Conservation (phyloP, 73 alveolate species). For the Durusdinium trenchii region DNA sequence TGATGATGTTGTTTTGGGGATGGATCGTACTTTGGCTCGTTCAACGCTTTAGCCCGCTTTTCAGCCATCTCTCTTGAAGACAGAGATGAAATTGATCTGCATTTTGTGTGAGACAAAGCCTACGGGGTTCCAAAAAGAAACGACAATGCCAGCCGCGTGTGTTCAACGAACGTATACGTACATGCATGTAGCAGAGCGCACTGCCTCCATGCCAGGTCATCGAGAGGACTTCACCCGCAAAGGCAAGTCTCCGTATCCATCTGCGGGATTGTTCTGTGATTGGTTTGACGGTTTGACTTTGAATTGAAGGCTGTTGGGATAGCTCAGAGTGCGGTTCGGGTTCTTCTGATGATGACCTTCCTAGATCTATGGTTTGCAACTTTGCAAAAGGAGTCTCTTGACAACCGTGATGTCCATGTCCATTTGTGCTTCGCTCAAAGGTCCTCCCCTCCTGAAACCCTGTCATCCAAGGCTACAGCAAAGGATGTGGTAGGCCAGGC, state of each 20-base stretch:
- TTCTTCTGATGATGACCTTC: not conserved
- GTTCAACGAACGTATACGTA: too few species aligned
- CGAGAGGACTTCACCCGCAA: not conserved
- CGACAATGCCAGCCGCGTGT: too few species aligned
- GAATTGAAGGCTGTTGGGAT: not conserved
- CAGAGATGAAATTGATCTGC: too few species aligned
- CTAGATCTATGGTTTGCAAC: not conserved
- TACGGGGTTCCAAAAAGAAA: too few species aligned
- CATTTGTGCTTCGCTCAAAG: not conserved
- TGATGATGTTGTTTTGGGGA: not conserved
- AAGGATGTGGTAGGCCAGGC: not conserved
- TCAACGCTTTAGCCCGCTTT: too few species aligned
- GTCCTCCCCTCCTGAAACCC: not conserved
- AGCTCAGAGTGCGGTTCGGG: not conserved
- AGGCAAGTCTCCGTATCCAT: too few species aligned
- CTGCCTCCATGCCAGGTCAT: not conserved
- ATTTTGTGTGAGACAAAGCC: too few species aligned
- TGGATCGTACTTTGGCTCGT: not conserved
- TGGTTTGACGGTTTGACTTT: not conserved
- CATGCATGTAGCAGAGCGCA: too few species aligned
- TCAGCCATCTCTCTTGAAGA: too few species aligned
- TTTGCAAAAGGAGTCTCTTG: not conserved
- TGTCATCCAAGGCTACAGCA: not conserved
- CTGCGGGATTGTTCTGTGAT: not conserved
- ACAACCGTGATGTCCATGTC: too few species aligned